Conservation (phyloP, 1,139 yeast species). For the Taiozyma sp. region DNA sequence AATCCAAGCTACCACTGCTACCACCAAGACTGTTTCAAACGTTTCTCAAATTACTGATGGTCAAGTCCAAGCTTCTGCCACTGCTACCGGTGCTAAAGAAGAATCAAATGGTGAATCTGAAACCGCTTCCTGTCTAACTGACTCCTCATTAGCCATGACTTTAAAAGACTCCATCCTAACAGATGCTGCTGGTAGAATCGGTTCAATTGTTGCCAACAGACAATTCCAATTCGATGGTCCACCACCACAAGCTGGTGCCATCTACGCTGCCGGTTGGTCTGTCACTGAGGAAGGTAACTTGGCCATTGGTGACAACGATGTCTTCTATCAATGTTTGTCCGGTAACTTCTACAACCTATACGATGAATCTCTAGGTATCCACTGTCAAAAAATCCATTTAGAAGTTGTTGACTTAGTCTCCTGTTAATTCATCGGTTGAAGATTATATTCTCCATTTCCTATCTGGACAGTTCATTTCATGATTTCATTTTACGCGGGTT, state of each 20-base stretch:
- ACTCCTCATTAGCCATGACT: conserved; percentile 49
- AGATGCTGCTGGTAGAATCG: conserved; percentile 65
- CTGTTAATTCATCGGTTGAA: conserved; percentile 36
- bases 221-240: conserved; percentile 91
- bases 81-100: conserved; percentile 18
- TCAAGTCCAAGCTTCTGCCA: conserved; percentile 24
- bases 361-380: conserved; percentile 60
- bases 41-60: conserved; percentile 22
- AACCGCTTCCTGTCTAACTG: conserved; percentile 41
- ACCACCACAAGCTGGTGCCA: conserved; percentile 87
- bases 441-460: conserved; percentile 11
- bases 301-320: conserved; percentile 59
- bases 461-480: conserved; percentile 8
- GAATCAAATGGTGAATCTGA: too few relatives aligned
- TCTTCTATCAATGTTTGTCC: conserved; percentile 75
- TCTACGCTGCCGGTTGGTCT: conserved; percentile 84
- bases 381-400: conserved; percentile 61
- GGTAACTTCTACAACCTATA: conserved; percentile 82
- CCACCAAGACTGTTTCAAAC: conserved; percentile 25
- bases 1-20: conserved; percentile 15
- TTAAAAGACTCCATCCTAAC: conserved; percentile 49
- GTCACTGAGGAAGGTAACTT: conserved; percentile 58
- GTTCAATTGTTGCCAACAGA: conserved; percentile 79
- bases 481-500: conserved; percentile 1
- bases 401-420: conserved; percentile 56